Base-by-base conservation (phyloP, 768 basidiomycete genomes). In the Cyathus striatus region DNA sequence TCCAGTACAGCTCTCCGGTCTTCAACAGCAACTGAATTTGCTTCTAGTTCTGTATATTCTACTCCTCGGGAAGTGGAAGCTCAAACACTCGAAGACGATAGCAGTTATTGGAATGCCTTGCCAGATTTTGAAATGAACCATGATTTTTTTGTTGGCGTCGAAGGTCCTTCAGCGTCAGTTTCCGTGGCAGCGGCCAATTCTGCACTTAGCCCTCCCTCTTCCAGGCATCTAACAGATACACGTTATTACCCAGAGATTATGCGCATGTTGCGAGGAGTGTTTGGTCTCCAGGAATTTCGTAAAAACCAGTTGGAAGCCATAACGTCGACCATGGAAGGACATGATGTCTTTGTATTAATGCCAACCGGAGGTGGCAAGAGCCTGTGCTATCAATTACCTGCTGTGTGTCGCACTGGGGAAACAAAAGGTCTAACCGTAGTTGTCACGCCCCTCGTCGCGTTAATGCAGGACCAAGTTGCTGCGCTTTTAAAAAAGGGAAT, bases 351-450 rank as follows among this genome's bases (percentile, higher is more conserved):
- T 50, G 90, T 97, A 14, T 74, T 98, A 6, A 94, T 97, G 81
- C 96, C 96, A 1, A 99, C 96, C 1, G 93, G 92, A 25, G 92
- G 92, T 3, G 91, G 91, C 1, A 93, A 94, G 65, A 88, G 85
- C 53, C 68, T 93, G 27, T 91, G 86, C 51, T 92, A 83, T 61
- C 83, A 97, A 59, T 81, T 98, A 1, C 96, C 96, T 0, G 94
- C 92, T 2, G 73, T 96, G 24, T 89, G 92, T 54, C 63, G 65
- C 26, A 65, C 65, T 5, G 90, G 89, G 1, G 75, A 66, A 54
- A 90, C 87, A 0, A 69, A 66, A 41, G 92, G 94, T 24, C 79
- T 96, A 3, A 91, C 93, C 0, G 71, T 99, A 42, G 93, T 99
- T 23, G 75, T 99, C 35, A 87, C 88, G 2, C 96, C 96, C 1